phyloP scores from a whole-genome alignment of 2,329 filamentous ascomycete genomes.

The Trichoderma oligosporum region DNA sequence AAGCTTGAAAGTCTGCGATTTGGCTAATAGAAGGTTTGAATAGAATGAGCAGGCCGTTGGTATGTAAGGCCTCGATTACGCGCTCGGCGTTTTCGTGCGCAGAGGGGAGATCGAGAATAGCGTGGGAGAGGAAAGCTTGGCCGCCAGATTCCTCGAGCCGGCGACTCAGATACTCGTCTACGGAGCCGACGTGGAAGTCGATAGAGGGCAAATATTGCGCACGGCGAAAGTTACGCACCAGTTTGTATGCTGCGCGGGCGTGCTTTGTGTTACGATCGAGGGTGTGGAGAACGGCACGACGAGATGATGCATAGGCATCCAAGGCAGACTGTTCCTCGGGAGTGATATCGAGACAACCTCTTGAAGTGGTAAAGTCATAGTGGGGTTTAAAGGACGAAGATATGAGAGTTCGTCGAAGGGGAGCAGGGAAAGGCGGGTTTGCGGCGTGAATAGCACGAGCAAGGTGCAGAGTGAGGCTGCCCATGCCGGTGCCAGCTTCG shows the following conservation, averaged over 20 bases:
- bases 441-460: constrained; percentile 72
- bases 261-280: constrained; percentile 63
- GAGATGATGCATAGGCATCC: constrained; percentile 45
- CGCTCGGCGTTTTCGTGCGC: constrained; percentile 47
- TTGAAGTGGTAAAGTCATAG: constrained; percentile 17
- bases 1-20: constrained; percentile 56
- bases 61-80: constrained; percentile 55
- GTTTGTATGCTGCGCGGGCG: constrained; percentile 59
- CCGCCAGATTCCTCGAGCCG: constrained; percentile 43
- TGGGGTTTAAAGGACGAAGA: constrained; percentile 24
- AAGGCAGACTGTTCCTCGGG: constrained; percentile 34
- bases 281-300: constrained; percentile 70
- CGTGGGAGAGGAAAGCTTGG: constrained; percentile 65
- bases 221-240: constrained; percentile 63
- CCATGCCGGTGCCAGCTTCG: constrained; percentile 83
- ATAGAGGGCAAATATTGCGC: constrained; percentile 68
- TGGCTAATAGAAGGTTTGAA: constrained; percentile 79
- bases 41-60: constrained; percentile 62
- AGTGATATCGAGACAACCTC: constrained; percentile 28
- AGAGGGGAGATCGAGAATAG: constrained; percentile 69
- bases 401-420: constrained; percentile 35
- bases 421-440: constrained; percentile 52
- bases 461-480: constrained; percentile 70
- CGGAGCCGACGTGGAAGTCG: constrained; percentile 68
- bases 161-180: constrained; percentile 58